Conservation (phyloP, 371 early-diverging fungal species). For the Saksenaea vasiformis region DNA sequence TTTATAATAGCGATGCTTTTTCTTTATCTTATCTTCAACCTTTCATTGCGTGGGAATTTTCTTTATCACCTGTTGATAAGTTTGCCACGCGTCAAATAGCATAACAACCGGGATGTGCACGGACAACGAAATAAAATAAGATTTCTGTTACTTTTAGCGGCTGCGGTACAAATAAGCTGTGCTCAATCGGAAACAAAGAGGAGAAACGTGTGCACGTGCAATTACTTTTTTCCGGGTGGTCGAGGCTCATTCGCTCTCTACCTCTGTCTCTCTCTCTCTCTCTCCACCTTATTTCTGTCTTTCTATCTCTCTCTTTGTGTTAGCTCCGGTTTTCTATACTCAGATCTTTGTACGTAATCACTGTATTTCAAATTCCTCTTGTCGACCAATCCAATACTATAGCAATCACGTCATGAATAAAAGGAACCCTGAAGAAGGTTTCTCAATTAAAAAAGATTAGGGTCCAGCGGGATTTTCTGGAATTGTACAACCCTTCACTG, state of each 20-base stretch:
- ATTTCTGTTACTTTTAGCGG: no score
- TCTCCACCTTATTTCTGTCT: not conserved
- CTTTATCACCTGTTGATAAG: no score
- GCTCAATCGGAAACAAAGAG: no score
- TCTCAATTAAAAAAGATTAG: not conserved
- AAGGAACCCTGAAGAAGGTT: not conserved
- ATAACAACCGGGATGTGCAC: no score
- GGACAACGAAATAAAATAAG: no score
- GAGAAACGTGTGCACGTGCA: not conserved
- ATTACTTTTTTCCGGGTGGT: constrained; percentile 1
- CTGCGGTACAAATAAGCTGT: no score
- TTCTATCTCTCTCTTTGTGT: not conserved
- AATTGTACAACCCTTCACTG: not conserved
- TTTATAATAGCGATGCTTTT: no score
- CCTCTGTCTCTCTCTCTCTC: not conserved
- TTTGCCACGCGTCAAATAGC: no score
- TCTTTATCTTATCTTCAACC: no score
- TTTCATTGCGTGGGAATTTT: no score
- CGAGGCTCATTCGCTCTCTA: not conserved
- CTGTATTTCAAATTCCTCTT: not conserved
- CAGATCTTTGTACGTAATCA: not conserved
- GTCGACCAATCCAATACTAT: not conserved
- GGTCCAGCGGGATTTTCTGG: not conserved
- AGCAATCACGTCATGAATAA: not conserved
- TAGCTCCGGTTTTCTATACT: no score